A percentile compares a stretch with the other conserved stretches of the same genome.
These are phyloP conservation scores for Iris pallida DNA, from an alignment of 116 monocot species.

Conservation along the genomic window DNA sequence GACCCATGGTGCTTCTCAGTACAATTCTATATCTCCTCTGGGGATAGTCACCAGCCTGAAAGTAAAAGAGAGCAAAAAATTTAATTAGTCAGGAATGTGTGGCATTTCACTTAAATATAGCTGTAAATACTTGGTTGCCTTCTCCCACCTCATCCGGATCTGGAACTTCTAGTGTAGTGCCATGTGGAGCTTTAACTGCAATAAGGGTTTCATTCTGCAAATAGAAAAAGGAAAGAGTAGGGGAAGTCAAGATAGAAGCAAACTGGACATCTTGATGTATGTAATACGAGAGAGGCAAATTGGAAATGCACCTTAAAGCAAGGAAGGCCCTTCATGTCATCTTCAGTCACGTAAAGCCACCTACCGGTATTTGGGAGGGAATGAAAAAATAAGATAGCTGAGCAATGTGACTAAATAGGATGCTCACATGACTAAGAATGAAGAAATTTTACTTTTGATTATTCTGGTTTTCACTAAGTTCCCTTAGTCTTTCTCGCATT, in stretches of 20 bases:
- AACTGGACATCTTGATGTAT: background rate
- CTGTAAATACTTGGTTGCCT: background rate
- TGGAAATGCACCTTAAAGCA: conserved; percentile 69
- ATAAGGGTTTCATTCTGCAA: conserved; percentile 87
- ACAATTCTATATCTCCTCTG: conserved; percentile 66
- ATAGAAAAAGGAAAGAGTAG: conserved; percentile 4
- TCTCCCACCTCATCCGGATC: conserved; percentile 90
- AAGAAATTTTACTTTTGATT: conserved; percentile 13
- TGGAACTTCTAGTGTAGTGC: conserved; percentile 95
- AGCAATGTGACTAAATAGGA: background rate
- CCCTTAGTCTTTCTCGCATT: conserved; percentile 12
- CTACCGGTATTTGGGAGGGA: conserved; percentile 21
- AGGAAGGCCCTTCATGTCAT: conserved; percentile 87
- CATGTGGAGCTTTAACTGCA: conserved; percentile 98
- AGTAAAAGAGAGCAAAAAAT: background rate
- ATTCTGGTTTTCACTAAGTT: conserved; percentile 13
- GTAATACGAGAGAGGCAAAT: too few relatives aligned
- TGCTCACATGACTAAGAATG: too few relatives aligned
- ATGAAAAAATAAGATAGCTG: background rate
- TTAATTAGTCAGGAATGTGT: background rate
- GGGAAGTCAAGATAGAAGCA: background rate
- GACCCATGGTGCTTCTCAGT: conserved; percentile 77
- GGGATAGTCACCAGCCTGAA: conserved; percentile 46
- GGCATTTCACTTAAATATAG: background rate
- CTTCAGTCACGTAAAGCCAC: conserved; percentile 99